Conservation (phyloP, 768 basidiomycete species). For the Termitomyces sp. region DNA sequence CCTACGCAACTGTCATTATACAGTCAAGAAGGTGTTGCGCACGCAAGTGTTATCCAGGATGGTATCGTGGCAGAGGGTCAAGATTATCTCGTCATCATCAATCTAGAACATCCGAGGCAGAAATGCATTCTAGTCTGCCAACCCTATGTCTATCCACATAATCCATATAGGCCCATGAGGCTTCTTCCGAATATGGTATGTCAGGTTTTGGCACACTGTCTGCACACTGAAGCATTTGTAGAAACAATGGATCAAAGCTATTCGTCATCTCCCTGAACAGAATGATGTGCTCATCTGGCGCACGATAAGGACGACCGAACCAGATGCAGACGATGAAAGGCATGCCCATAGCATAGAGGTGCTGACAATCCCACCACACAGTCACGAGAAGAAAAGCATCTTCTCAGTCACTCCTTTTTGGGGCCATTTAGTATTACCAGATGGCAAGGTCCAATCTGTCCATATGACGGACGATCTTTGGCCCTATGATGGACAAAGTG, state of each 20-base stretch:
- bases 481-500: slow-evolving; percentile 30
- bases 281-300: slow-evolving; percentile 53
- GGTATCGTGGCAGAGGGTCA: too few relatives aligned
- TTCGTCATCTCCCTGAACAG: slow-evolving; percentile 52
- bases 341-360: not conserved
- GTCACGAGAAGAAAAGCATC: not conserved
- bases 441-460: slow-evolving; percentile 22
- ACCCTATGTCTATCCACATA: not conserved
- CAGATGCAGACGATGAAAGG: not conserved
- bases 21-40: not conserved
- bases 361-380: not conserved
- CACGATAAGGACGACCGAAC: slow-evolving; percentile 21
- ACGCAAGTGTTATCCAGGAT: not conserved
- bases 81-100: not conserved
- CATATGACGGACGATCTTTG: slow-evolving; percentile 41
- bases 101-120: not conserved
- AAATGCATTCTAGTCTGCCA: not conserved
- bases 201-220: not conserved
- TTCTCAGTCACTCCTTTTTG: not conserved
- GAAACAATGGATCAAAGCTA: slow-evolving; percentile 49
- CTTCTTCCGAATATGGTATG: not conserved
- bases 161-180: not conserved
- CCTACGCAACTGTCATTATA: not conserved
- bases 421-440: not conserved
- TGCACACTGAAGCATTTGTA: slow-evolving; percentile 18